phyloP scores from a whole-genome alignment of 2,329 filamentous ascomycete species.

The Periconia digitata region DNA sequence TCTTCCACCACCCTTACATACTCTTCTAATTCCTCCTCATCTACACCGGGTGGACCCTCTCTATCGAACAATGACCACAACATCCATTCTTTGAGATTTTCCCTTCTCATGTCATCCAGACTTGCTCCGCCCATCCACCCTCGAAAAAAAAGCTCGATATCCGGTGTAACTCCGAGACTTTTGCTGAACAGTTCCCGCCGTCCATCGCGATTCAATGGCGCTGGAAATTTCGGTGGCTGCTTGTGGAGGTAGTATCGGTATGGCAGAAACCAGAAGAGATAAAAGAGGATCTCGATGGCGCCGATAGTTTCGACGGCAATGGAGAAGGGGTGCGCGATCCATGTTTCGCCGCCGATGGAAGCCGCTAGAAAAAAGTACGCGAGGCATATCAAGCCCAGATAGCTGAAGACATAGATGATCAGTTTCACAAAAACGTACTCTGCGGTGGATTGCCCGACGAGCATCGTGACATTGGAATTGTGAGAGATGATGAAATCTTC shows the following conservation, averaged over 20 bases:
- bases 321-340: slow-evolving; percentile 17
- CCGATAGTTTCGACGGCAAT: slow-evolving; percentile 42
- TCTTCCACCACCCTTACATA: slow-evolving; percentile 54
- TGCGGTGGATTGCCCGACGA: slow-evolving; percentile 27
- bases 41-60: slow-evolving; percentile 39
- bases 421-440: slow-evolving; percentile 46
- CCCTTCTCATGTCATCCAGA: slow-evolving; percentile 57
- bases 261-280: slow-evolving; percentile 53
- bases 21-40: slow-evolving; percentile 54
- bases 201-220: slow-evolving; percentile 45
- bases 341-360: slow-evolving; percentile 22
- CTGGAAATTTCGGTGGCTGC: slow-evolving; percentile 51
- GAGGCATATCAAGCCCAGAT: slow-evolving; percentile 50
- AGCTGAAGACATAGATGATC: slow-evolving; percentile 49
- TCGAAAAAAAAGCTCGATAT: slow-evolving; percentile 56
- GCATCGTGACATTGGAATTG: slow-evolving; percentile 9
- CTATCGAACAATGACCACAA: slow-evolving; percentile 66
- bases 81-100: slow-evolving; percentile 65
- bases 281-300: slow-evolving; percentile 54
- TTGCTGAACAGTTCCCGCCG: slow-evolving; percentile 57
- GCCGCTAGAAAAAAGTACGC: slow-evolving; percentile 40
- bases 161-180: slow-evolving; percentile 54
- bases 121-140: slow-evolving; percentile 65
- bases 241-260: slow-evolving; percentile 52
- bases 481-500: no score